Conservation (phyloP, 495 filamentous ascomycete genomes). For the Neurospora sp. region DNA sequence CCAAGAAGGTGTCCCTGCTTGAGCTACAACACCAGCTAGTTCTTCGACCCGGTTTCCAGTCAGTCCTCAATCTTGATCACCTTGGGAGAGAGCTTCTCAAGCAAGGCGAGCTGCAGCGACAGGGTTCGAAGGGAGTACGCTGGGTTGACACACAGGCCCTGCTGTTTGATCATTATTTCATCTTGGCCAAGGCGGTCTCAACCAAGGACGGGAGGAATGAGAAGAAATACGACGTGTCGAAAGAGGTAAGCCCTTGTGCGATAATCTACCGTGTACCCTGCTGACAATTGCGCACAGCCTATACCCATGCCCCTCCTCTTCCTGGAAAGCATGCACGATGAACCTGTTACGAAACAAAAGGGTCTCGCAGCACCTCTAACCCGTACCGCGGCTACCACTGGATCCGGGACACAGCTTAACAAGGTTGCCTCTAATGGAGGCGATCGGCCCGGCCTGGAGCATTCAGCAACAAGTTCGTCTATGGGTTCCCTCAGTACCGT, state of each 20-base stretch:
- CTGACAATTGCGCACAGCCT: constrained; percentile 38
- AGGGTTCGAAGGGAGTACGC: constrained; percentile 74
- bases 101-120: constrained; percentile 80
- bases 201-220: constrained; percentile 61
- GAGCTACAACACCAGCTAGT: constrained; percentile 78
- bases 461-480: constrained; percentile 50
- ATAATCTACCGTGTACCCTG: constrained; percentile 1
- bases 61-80: constrained; percentile 85
- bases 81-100: constrained; percentile 82
- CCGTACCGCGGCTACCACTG: constrained; percentile 32
- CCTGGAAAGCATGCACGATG: constrained; percentile 82
- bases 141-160: constrained; percentile 90
- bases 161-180: constrained; percentile 93
- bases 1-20: constrained; percentile 78
- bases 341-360: constrained; percentile 78
- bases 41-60: constrained; percentile 75
- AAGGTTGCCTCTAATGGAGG: constrained; percentile 35
- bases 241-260: constrained; percentile 48
- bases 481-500: constrained; percentile 32
- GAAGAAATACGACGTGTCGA: constrained; percentile 90
- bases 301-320: constrained; percentile 96
- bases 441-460: constrained; percentile 50
- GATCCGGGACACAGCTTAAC: constrained; percentile 43
- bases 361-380: constrained; percentile 62
- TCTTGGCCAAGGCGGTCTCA: constrained; percentile 72